phyloP scores from a whole-genome alignment of 2,329 filamentous ascomycete genomes.

The Cladophialophora bantiana region DNA sequence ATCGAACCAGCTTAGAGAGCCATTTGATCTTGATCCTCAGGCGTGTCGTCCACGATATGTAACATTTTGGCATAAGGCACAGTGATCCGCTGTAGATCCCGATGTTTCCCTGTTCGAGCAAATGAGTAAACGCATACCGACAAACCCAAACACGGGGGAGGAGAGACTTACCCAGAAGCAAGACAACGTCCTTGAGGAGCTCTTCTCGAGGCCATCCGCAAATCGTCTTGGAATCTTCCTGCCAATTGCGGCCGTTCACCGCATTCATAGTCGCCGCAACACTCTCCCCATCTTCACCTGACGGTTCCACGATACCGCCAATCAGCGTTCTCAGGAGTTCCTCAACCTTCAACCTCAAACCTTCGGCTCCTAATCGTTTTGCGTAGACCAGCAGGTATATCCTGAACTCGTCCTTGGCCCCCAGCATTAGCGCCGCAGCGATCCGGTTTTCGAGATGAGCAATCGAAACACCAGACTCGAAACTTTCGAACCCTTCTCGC shows the following conservation, averaged over 20 bases:
- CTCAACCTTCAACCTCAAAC: constrained; percentile 85
- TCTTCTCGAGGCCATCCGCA: constrained; percentile 92
- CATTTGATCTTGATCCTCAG: constrained; percentile 44
- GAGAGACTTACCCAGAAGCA: constrained; percentile 79
- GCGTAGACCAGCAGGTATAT: constrained; percentile 98
- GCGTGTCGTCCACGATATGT: constrained; percentile 55
- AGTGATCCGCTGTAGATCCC: constrained; percentile 91
- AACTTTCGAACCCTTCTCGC: constrained; percentile 87
- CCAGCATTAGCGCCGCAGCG: constrained; percentile 83
- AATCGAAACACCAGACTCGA: constrained; percentile 90
- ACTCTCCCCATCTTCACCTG: constrained; percentile 56
- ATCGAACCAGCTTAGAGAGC: constrained; percentile 24
- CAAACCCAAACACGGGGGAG: background rate
- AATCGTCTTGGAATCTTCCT: constrained; percentile 71
- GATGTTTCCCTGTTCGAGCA: constrained; percentile 77
- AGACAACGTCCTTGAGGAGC: constrained; percentile 85
- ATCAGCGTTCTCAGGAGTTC: constrained; percentile 84
- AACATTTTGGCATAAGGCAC: constrained; percentile 91
- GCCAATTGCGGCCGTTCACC: constrained; percentile 66
- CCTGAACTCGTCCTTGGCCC: constrained; percentile 88
- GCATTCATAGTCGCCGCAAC: constrained; percentile 54
- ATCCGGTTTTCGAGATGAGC: constrained; percentile 95
- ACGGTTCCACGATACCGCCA: constrained; percentile 69
- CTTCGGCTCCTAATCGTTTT: constrained; percentile 91
- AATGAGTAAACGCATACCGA: constrained; percentile 22